Conservation (phyloP, 179 eudicot genomes). For the Silene coronaria region DNA sequence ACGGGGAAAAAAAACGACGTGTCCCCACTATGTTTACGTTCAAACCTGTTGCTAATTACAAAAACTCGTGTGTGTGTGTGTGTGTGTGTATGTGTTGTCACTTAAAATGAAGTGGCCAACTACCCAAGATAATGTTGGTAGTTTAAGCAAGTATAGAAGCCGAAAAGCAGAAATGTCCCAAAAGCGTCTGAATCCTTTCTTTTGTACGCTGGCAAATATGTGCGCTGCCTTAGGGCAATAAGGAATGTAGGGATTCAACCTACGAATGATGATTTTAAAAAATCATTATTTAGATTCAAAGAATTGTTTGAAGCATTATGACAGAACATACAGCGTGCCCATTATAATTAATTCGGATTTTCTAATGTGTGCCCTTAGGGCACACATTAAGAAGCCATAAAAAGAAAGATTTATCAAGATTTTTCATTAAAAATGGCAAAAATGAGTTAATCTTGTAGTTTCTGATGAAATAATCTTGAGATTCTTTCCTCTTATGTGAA, state of each 20-base stretch:
- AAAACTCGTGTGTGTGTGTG: too few relatives aligned
- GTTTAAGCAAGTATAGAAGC: not conserved
- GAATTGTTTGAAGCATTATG: not conserved
- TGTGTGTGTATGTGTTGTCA: not conserved
- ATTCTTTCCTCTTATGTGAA: too few relatives aligned
- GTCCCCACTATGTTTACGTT: not conserved
- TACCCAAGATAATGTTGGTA: not conserved
- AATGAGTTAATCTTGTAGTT: too few relatives aligned
- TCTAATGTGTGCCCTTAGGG: too few relatives aligned
- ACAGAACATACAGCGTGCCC: not conserved
- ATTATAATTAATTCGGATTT: not conserved
- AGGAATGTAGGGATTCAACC: slow-evolving; percentile 1
- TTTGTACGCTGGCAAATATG: slow-evolving; percentile 1
- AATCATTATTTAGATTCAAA: not conserved
- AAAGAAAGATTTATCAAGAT: too few relatives aligned
- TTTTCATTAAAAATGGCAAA: too few relatives aligned
- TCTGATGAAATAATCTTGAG: too few relatives aligned
- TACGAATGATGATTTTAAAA: not conserved
- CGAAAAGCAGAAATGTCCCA: slow-evolving; percentile 2
- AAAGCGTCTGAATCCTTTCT: slow-evolving; percentile 7
- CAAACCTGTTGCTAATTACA: not conserved
- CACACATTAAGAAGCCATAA: too few relatives aligned
- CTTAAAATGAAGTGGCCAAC: not conserved
- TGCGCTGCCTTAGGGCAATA: slow-evolving; percentile 4
- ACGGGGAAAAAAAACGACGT: not conserved